Conservation (phyloP, 2,329 filamentous ascomycete species). For the Colletotrichum tropicicola region DNA sequence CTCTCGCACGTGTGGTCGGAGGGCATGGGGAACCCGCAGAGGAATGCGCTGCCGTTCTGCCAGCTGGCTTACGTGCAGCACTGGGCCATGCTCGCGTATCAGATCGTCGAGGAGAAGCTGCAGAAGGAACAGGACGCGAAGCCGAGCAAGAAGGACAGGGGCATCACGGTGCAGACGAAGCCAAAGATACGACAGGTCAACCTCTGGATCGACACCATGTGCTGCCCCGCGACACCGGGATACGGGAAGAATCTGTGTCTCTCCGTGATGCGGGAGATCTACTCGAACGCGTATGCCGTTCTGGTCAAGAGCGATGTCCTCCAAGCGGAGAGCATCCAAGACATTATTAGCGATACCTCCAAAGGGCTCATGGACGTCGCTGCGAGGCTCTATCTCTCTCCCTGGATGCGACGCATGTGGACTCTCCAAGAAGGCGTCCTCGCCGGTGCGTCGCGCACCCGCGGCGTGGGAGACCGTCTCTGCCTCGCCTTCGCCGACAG, state of each 20-base stretch:
- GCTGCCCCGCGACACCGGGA: not conserved
- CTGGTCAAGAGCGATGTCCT: constrained; percentile 9
- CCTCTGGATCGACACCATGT: constrained; percentile 12
- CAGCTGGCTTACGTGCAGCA: constrained; percentile 5
- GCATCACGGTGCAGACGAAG: not conserved
- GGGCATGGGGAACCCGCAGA: not conserved
- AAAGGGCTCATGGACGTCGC: constrained; percentile 7
- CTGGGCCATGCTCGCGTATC: not conserved
- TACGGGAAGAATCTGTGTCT: constrained; percentile 12
- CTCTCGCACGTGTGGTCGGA: constrained; percentile 18
- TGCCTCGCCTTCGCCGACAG: constrained; percentile 6
- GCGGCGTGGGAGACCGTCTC: constrained; percentile 7
- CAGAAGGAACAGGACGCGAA: not conserved
- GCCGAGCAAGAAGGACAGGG: not conserved
- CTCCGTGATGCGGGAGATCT: constrained; percentile 10
- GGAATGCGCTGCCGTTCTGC: constrained; percentile 13
- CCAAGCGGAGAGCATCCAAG: not conserved
- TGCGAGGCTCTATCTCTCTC: constrained; percentile 2
- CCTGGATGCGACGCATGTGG: constrained; percentile 26
- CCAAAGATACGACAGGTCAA: not conserved
- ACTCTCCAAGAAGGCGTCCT: constrained; percentile 24
- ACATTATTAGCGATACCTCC: not conserved
- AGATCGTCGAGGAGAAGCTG: not conserved
- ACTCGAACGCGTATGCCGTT: constrained; percentile 14
- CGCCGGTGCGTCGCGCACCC: not conserved